phyloP scores from a whole-genome alignment of 2,329 filamentous ascomycete genomes.

The Hypoxylon sp. region DNA sequence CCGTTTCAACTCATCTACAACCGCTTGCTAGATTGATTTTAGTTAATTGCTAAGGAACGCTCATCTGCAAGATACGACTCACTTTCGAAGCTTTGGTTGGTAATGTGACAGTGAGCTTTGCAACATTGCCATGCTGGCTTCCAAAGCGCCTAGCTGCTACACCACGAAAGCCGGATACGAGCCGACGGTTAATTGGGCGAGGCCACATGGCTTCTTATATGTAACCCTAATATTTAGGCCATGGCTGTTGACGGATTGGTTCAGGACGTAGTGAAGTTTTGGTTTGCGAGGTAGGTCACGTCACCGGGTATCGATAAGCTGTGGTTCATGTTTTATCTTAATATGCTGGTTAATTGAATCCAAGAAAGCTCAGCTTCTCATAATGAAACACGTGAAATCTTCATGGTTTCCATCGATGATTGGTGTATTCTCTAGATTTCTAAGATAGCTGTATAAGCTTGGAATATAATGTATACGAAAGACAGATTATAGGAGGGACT shows the following conservation, averaged over 20 bases:
- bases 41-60: slow-evolving; percentile 2
- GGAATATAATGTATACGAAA: no score
- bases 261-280: neutral
- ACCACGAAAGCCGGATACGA: slow-evolving; percentile 17
- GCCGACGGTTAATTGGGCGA: slow-evolving; percentile 27
- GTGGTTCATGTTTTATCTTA: slow-evolving; percentile 4
- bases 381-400: neutral
- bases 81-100: slow-evolving; percentile 43
- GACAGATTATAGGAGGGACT: slow-evolving; percentile 4
- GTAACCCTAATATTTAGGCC: slow-evolving; percentile 4
- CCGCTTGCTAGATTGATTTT: slow-evolving; percentile 26
- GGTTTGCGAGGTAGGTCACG: neutral
- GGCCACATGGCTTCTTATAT: slow-evolving; percentile 40
- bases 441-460: no score
- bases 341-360: neutral
- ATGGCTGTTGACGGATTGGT: slow-evolving; percentile 12
- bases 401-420: neutral
- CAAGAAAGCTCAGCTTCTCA: neutral
- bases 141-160: slow-evolving; percentile 21
- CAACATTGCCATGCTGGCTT: slow-evolving; percentile 20
- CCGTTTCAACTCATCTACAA: slow-evolving; percentile 26
- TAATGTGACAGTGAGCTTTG: slow-evolving; percentile 42
- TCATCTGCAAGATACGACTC: slow-evolving; percentile 6
- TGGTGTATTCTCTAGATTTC: no score
- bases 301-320: slow-evolving; percentile 23